Percentiles rank a stretch among this genome's conserved stretches.
Evolutionary conservation across 2,329 filamentous ascomycete genomes (phyloP).

Genomic region (Aspergillus pseudonomiae): DNA sequence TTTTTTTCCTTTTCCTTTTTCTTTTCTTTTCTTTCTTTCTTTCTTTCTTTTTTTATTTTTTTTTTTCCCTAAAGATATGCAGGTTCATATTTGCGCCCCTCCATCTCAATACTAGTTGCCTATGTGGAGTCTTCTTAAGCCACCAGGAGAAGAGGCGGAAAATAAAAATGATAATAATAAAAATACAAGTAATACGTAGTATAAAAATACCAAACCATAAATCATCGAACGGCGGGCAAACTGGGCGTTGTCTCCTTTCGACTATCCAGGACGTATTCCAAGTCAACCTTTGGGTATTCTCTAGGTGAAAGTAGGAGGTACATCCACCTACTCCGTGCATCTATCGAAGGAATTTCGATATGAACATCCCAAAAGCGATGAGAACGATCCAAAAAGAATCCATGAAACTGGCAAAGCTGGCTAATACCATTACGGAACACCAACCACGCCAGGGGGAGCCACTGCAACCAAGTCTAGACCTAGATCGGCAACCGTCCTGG

Average conservation of each 20-base stretch:
- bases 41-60: neutral
- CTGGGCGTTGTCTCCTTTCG: neutral
- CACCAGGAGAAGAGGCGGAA: neutral
- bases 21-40: no score
- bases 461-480: conserved; percentile 5
- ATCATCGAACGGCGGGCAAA: neutral
- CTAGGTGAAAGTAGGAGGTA: neutral
- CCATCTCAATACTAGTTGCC: neutral
- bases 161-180: neutral
- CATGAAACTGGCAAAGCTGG: neutral
- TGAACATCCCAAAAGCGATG: no score
- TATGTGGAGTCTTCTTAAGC: neutral
- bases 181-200: neutral
- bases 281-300: neutral
- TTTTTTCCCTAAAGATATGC: neutral
- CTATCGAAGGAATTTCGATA: neutral
- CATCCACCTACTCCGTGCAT: neutral
- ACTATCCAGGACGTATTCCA: neutral
- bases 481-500: conserved; percentile 9
- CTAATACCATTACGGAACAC: neutral
- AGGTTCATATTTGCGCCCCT: neutral
- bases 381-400: neutral
- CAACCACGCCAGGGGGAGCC: conserved; percentile 13
- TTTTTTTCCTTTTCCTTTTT: neutral
- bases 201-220: neutral